phyloP scores from a whole-genome alignment of 306 rosid species.

The Pyrus communis region DNA sequence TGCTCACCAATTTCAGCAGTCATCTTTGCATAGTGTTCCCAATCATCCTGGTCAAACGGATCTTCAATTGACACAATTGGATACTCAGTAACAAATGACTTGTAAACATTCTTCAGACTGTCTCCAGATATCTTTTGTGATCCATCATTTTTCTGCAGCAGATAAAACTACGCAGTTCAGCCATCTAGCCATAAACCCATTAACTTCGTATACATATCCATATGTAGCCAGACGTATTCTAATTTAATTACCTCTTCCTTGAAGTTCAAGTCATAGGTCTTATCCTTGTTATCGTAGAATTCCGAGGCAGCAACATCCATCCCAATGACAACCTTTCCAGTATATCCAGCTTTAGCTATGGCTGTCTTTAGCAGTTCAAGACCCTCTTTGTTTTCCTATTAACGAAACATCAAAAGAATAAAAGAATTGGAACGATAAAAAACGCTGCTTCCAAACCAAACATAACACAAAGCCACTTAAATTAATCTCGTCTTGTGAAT shows the following conservation, averaged over 20 bases:
- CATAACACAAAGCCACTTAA: neutral
- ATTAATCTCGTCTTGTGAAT: neutral
- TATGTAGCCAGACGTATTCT: neutral
- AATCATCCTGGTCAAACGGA: constrained; percentile 85
- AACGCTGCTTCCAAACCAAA: neutral
- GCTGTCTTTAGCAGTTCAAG: constrained; percentile 70
- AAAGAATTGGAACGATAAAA: neutral
- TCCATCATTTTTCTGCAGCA: constrained; percentile 61
- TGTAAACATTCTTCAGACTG: constrained; percentile 66
- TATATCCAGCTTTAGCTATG: constrained; percentile 77
- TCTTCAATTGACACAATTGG: constrained; percentile 83
- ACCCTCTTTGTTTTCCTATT: constrained; percentile 81
- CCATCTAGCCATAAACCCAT: neutral
- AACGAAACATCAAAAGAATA: neutral
- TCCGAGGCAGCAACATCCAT: constrained; percentile 89
- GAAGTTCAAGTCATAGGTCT: constrained; percentile 68
- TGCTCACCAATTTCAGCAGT: constrained; percentile 58
- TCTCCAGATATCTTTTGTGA: constrained; percentile 56
- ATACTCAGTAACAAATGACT: constrained; percentile 62
- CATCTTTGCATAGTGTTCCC: constrained; percentile 70
- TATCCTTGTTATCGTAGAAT: constrained; percentile 50
- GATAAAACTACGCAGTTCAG: neutral
- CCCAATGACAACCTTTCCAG: constrained; percentile 74
- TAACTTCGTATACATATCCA: neutral
- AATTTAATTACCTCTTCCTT: constrained; percentile 64